These are phyloP conservation scores for Peronospora destructor DNA, from an alignment of 352 stramenopile species.

Conservation along the genomic window DNA sequence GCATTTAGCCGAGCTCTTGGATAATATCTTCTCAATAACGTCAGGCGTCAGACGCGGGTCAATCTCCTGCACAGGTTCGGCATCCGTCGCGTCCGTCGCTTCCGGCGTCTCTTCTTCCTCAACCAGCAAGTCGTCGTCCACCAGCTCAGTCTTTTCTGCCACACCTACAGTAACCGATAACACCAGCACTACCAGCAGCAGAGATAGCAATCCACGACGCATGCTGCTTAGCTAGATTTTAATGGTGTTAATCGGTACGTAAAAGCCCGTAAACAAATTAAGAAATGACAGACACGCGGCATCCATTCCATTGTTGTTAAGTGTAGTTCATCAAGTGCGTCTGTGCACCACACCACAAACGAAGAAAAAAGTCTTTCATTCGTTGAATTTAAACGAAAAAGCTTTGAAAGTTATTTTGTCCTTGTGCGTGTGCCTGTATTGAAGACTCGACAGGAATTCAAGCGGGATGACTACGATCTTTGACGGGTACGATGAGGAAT, in stretches of 20 bases:
- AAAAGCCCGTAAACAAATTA: not conserved
- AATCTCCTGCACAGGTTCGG: constrained; percentile 19
- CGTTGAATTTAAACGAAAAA: not conserved
- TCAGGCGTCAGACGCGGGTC: constrained; percentile 51
- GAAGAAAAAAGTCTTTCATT: constrained; percentile 23
- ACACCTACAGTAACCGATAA: constrained; percentile 28
- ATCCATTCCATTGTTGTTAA: constrained; percentile 4
- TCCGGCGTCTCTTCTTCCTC: constrained; percentile 45
- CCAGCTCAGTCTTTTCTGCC: constrained; percentile 19
- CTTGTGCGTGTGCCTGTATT: not conserved
- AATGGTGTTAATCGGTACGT: not conserved
- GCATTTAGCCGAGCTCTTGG: constrained; percentile 70
- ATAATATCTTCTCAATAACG: constrained; percentile 58
- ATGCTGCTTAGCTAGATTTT: constrained; percentile 25
- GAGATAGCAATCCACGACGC: constrained; percentile 35
- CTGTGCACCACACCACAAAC: constrained; percentile 9
- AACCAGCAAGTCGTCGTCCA: constrained; percentile 32
- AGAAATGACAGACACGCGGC: constrained; percentile 15
- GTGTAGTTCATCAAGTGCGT: not conserved
- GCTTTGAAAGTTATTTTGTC: no score
- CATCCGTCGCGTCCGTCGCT: constrained; percentile 12
- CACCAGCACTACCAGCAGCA: constrained; percentile 45
- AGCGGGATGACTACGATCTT: constrained; percentile 83
- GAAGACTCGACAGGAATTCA: not conserved
- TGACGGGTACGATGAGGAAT: constrained; percentile 86